A percentile compares a stretch with the other conserved stretches of the same genome.
phyloP scores from a whole-genome alignment of 148 eudicot species.

The Rhododendron molle region DNA sequence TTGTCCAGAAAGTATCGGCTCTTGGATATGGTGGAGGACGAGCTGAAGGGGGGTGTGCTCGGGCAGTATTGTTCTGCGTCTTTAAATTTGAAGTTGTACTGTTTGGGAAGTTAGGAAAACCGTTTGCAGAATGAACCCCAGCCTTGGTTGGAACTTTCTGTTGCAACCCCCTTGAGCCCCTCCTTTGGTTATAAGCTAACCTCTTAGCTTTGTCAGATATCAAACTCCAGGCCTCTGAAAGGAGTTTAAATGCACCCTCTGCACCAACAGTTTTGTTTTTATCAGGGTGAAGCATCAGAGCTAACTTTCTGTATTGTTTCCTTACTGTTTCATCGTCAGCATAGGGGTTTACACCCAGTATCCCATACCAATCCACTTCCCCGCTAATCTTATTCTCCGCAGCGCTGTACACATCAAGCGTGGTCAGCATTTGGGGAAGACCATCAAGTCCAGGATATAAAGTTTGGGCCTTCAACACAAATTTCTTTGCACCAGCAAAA shows the following conservation, averaged over 20 bases:
- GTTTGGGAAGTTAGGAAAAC: constrained; percentile 32
- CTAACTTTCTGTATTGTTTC: constrained; percentile 56
- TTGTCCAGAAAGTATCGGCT: constrained; percentile 80
- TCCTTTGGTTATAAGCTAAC: constrained; percentile 54
- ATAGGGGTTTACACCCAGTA: constrained; percentile 55
- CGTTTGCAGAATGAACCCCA: constrained; percentile 42
- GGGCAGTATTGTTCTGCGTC: constrained; percentile 22
- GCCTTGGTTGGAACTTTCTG: constrained; percentile 36
- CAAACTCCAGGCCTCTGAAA: constrained; percentile 61
- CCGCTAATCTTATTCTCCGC: constrained; percentile 47
- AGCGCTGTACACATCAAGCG: constrained; percentile 42
- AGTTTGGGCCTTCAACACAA: constrained; percentile 43
- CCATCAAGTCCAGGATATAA: constrained; percentile 48
- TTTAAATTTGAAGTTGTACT: constrained; percentile 27
- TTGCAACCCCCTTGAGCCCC: constrained; percentile 37
- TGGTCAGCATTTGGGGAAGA: constrained; percentile 36
- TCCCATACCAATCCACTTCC: constrained; percentile 69
- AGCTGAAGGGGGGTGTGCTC: constrained; percentile 21
- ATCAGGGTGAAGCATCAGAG: constrained; percentile 79
- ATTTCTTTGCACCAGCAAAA: constrained; percentile 49
- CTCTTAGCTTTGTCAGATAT: constrained; percentile 72
- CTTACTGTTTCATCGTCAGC: constrained; percentile 66
- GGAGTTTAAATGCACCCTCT: constrained; percentile 75
- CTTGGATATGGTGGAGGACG: constrained; percentile 34
- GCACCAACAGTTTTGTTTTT: constrained; percentile 75